These are phyloP conservation scores for Rubroshorea leprosula DNA, from an alignment of 345 rosid species.

Conservation along the genomic window DNA sequence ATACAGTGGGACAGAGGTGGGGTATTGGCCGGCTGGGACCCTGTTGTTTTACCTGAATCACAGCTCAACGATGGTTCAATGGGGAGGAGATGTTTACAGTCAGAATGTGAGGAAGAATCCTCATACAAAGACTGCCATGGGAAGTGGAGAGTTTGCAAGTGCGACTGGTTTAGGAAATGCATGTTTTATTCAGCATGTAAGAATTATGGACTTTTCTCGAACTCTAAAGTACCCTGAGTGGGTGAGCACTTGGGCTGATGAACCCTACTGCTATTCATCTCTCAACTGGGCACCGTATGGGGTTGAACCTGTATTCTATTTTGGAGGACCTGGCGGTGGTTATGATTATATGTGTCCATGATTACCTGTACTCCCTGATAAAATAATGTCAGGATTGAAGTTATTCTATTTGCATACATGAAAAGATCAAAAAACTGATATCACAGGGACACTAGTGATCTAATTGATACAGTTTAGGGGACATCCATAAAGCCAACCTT, in stretches of 20 bases:
- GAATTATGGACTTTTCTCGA: slow-evolving; percentile 36
- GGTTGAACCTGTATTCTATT: slow-evolving; percentile 32
- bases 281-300: slow-evolving; percentile 6
- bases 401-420: too few species aligned
- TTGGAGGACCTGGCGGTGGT: too few species aligned
- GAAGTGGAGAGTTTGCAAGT: slow-evolving; percentile 33
- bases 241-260: slow-evolving; percentile 22
- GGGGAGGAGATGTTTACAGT: slow-evolving; percentile 62
- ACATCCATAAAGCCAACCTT: too few species aligned
- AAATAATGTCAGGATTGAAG: too few species aligned
- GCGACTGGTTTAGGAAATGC: slow-evolving; percentile 4
- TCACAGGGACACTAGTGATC: too few species aligned
- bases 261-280: slow-evolving; percentile 28
- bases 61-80: slow-evolving; percentile 38
- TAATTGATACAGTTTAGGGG: too few species aligned
- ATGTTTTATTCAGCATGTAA: slow-evolving; percentile 28
- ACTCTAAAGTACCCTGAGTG: slow-evolving; percentile 32
- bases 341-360: too few species aligned
- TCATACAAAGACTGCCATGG: slow-evolving; percentile 53
- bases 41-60: slow-evolving; percentile 22
- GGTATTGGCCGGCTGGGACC: slow-evolving; percentile 43
- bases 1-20: neutral
- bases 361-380: too few species aligned
- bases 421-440: too few species aligned
- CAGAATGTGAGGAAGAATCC: slow-evolving; percentile 32